Evolutionary conservation across 2,329 filamentous ascomycete genomes (phyloP), one percentile per base, ranked within the genome.

Genomic region (Eurotiales sp.): DNA sequence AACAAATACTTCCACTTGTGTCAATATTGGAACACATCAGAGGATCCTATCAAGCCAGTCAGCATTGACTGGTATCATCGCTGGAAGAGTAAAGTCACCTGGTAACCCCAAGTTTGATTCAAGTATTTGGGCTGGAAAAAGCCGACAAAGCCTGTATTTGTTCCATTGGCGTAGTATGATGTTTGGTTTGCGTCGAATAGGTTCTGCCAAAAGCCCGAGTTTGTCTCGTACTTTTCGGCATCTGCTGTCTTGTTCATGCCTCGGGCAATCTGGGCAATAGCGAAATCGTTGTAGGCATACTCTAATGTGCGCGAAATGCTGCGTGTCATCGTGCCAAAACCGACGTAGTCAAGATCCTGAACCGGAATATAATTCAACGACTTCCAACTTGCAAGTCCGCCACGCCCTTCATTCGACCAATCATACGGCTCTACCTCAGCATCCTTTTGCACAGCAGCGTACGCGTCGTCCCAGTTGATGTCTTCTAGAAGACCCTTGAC

Each of bases 221-320:
- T 59, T 30, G 59, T 56, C 19, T 61, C 54, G 12, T 54, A 56
- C 21, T 56, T 56, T 49, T 78, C 72, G 14, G 72, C 69, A 36
- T 85, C 83, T 0, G 62, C 66, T 6, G 69, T 72, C 14, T 78
- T 75, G 8, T 78, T 79, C 14, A 86, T 64, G 0, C 72, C 74
- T 3, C 72, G 73, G 0, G 83, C 83, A 29, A 87, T 78, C 41
- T 82, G 72, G 0, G 81, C 71, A 45, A 86, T 79, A 54, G 77
- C 78, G 59, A 81, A 88, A 67, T 89, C 86, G 59, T 89, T 82
- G 65, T 88, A 88, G n/a, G 83, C 79, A 62, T 90, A 89, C 63
- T 89, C 86, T 1, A 88, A 75, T 0, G 85, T 88, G 3, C 86
- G 77, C 1, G 82, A 87, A 37, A 89, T 79, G 55, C 78, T 84